These are phyloP conservation scores for Chrysosporium queenslandicum DNA, from an alignment of 2,329 filamentous ascomycete genomes.

Conservation along the genomic window DNA sequence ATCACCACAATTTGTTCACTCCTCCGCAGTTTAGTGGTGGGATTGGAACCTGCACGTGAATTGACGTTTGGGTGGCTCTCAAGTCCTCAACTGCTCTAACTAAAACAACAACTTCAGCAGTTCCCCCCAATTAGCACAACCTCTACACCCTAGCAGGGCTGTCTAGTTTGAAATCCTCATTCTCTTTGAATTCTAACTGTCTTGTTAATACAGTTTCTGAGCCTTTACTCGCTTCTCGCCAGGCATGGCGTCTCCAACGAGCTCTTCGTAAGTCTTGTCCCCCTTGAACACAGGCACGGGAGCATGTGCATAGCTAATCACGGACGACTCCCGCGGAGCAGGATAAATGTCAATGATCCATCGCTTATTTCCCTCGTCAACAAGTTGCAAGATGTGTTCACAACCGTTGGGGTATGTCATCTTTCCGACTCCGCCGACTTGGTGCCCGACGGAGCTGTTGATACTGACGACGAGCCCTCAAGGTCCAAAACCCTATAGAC, in stretches of 20 bases:
- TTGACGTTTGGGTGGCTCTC: no score
- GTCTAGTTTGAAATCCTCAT: no score
- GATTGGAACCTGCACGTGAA: no score
- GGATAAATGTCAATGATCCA: constrained; percentile 63
- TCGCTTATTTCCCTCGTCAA: constrained; percentile 76
- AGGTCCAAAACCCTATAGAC: constrained; percentile 98
- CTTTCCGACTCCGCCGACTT: neutral
- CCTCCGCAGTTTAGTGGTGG: no score
- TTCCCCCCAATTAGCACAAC: no score
- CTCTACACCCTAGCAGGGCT: no score
- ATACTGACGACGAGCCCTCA: constrained; percentile 22
- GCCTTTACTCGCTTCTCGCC: constrained; percentile 22
- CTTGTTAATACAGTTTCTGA: neutral
- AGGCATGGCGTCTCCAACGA: constrained; percentile 38
- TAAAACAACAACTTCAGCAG: no score
- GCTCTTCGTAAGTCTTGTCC: constrained; percentile 34
- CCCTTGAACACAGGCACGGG: neutral
- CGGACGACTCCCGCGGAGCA: constrained; percentile 26
- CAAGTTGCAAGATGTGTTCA: constrained; percentile 98
- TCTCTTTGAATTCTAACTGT: neutral
- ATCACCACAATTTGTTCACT: neutral
- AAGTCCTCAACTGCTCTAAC: no score
- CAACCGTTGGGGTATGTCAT: constrained; percentile 69
- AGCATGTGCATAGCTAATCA: constrained; percentile 18
- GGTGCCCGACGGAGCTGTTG: neutral